phyloP scores from a whole-genome alignment of 306 rosid genomes.

The Acacia confusa region DNA sequence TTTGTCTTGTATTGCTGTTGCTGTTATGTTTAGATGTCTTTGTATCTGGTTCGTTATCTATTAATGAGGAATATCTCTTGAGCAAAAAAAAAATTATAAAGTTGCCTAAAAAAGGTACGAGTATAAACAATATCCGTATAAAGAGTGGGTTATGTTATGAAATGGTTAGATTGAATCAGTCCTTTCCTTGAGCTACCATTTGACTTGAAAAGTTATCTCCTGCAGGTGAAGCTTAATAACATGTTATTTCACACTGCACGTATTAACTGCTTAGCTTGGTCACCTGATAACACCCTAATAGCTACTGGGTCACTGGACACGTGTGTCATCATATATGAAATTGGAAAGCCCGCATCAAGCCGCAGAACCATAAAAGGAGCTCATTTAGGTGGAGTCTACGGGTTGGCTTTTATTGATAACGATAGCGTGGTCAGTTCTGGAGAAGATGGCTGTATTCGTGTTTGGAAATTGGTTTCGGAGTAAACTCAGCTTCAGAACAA shows the following conservation, averaged over 20 bases:
- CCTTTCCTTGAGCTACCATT: conserved; percentile 27
- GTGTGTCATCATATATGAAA: conserved; percentile 75
- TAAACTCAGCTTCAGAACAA: conserved; percentile 31
- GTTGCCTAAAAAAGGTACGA: background rate
- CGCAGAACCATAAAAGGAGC: conserved; percentile 86
- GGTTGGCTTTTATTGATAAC: conserved; percentile 66
- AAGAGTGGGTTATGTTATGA: background rate
- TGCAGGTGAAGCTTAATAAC: conserved; percentile 89
- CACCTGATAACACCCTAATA: conserved; percentile 79
- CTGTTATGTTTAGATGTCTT: no score
- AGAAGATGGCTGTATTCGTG: conserved; percentile 90
- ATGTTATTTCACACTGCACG: conserved; percentile 93
- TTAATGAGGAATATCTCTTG: no score
- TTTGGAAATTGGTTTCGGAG: conserved; percentile 65
- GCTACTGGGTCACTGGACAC: conserved; percentile 97
- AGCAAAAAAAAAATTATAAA: no score
- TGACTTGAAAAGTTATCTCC: conserved; percentile 24
- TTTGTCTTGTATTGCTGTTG: no score
- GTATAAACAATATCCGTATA: background rate
- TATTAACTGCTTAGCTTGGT: conserved; percentile 92
- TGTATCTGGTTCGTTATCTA: no score
- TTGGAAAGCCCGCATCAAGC: conserved; percentile 87
- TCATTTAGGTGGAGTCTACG: conserved; percentile 95
- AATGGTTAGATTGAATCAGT: background rate
- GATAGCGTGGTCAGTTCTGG: conserved; percentile 82